Evolutionary conservation across 345 rosid species (phyloP), one percentile per base, ranked within the genome.

Genomic region (Erucastrum elatum): DNA sequence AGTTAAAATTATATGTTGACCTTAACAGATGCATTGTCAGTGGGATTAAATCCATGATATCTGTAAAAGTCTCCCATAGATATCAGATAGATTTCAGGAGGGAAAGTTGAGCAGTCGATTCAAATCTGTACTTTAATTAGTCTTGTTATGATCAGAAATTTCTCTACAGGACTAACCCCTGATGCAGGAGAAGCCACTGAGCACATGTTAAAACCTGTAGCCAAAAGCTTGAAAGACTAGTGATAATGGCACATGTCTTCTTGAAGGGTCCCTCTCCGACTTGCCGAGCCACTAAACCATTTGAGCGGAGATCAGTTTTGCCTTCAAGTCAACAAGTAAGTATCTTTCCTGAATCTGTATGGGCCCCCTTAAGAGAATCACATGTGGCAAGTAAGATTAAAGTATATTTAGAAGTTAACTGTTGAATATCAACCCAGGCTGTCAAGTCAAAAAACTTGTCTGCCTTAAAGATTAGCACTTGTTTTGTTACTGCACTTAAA

Each of bases 271-370:
- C 79, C 71, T 68, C 78, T 74, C 66, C 79, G 79, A 80, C 79
- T 74, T 74, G 39, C 66, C 17, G 37, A 64, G 70, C 75, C 83
- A 80, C 79, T 80, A 69, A 53, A 75, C 66, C 63, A 64, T 37
- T 35, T 64, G 71, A 29, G 63, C 67, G 44, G 70, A 80, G 80
- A 80, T 70, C 76, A 70, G 3, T 25, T 51, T 51, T 29, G 76
- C 63, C 64, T 64, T 80, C 56, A 75, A 69, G 83, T 80, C 83
- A 80, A 75, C 79, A 64, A 44, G 82, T 69, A 69, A 80, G 72
- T 44, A 26, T 64, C 64, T 64, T 41, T 27, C 62, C 72, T 75
- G 80, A 75, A 75, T 75, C 66, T 55, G 27, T 71, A 80, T 69
- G 71, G 79, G 79, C 72, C 83, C 72, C 83, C 83, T 75, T 12